Base-by-base conservation (phyloP, 106 monocot species). In the Apostasia ramifera region DNA sequence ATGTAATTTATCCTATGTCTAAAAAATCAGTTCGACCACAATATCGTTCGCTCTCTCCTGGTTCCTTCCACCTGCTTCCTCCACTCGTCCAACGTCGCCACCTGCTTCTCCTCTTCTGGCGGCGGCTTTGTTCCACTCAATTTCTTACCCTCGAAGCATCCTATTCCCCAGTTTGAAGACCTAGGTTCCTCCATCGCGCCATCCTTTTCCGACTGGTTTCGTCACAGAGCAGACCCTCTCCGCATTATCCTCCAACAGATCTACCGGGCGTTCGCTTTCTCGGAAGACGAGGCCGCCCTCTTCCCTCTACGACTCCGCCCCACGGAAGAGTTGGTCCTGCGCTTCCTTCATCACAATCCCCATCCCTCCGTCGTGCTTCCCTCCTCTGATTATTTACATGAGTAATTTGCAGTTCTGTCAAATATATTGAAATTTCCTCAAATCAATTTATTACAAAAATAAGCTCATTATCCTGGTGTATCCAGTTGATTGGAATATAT, bases 301-400 rank as follows among this genome's bases (percentile, higher is more conserved):
- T 74, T 78, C 73, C 50, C 37, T 4, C 77, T 85, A 74, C 59
- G 57, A 66, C 46, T 77, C 60, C 76, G 52, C 61, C 77, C 84
- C 74, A 63, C 73, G 53, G 81, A 79, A 39, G 26, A 69, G 68
- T 71, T 88, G 50, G 82, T 83, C 62, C 72, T 83, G 44, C 42
- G 45, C 9, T 67, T 71, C 40, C 81, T 85, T 15, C 72, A 68
- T 63, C 87, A 82, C 76, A 44, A 53, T 50, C 86, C 81, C 39
- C 82, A 71, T 41, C 72, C 53, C 42, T 57, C 61, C 12, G 59
- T 14, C 63, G 8, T 61, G 44, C 45, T 43, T 8, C n/a, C 46
- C 66, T 26, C 73, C 8, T 37, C 74, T 58, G 13, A 49, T 47
- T 53, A 49, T 46, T 44, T 26, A 26, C 26, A 26, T 26, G 26